Conservation (phyloP, 176 grass and related monocot genomes). For the Coix lacrymajobi region DNA sequence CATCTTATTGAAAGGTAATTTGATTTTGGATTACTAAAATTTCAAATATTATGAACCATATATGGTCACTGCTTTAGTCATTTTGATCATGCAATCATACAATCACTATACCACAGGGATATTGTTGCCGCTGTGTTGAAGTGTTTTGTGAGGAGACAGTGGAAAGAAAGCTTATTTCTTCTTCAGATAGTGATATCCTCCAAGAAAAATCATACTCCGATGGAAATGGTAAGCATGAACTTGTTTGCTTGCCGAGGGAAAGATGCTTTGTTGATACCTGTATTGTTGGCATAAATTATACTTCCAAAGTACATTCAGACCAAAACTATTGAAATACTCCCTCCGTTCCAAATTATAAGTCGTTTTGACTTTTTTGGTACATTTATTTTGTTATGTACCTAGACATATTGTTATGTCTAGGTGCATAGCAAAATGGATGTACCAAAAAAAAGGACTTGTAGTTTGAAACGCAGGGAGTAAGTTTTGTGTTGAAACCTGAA, state of each 20-base stretch:
- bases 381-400: too few relatives aligned
- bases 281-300: background rate
- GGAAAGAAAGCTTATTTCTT: background rate
- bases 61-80: background rate
- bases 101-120: conserved; percentile 6
- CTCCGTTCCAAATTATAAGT: too few relatives aligned
- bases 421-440: too few relatives aligned
- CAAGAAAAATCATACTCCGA: background rate
- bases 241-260: background rate
- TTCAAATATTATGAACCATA: background rate
- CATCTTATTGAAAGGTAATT: conserved; percentile 22
- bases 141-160: background rate
- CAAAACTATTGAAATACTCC: too few relatives aligned
- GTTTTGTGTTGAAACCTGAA: background rate
- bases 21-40: background rate
- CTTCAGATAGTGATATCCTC: background rate
- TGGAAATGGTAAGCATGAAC: conserved; percentile 16
- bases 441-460: too few relatives aligned
- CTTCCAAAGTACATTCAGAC: too few relatives aligned
- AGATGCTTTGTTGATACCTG: background rate
- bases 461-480: too few relatives aligned
- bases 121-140: background rate
- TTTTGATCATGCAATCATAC: conserved; percentile 14
- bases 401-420: too few relatives aligned
- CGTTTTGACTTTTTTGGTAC: too few relatives aligned